Evolutionary conservation across 225 moss, liverwort and hornwort species (phyloP).

Genomic region (Pseudisothecium myosuroides): DNA sequence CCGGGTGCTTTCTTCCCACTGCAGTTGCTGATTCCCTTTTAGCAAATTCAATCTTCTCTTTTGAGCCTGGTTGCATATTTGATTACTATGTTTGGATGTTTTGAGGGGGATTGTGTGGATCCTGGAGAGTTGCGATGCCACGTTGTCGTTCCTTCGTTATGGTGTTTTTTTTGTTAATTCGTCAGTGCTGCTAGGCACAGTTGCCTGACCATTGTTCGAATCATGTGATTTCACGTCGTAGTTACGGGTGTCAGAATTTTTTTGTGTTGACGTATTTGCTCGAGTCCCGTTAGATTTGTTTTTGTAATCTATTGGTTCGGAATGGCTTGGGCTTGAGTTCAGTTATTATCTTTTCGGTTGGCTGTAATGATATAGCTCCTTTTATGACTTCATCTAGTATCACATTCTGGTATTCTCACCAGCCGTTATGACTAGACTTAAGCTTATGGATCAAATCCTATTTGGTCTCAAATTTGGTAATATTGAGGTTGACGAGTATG

Average conservation of each 20-base stretch:
- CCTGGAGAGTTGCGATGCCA: neutral
- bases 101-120: neutral
- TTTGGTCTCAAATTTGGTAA: too few relatives aligned
- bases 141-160: rapidly evolving
- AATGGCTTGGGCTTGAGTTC: too few relatives aligned
- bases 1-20: neutral
- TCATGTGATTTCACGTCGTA: too few relatives aligned
- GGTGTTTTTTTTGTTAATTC: rapidly evolving
- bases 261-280: rapidly evolving
- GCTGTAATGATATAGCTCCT: too few relatives aligned
- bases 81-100: too few relatives aligned
- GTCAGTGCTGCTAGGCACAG: rapidly evolving
- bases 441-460: neutral
- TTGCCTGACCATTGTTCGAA: too few relatives aligned
- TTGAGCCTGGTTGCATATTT: neutral
- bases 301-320: too few relatives aligned
- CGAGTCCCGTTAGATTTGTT: too few relatives aligned
- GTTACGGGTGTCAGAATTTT: rapidly evolving
- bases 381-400: neutral
- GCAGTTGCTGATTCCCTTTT: neutral
- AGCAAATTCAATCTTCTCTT: neutral
- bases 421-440: neutral
- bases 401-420: neutral
- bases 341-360: too few relatives aligned
- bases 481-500: neutral